A percentile compares a stretch with the other conserved stretches of the same genome.
phyloP scores from a whole-genome alignment of 805 yeast genomes.

The Metschnikowia baotianmanensis region DNA sequence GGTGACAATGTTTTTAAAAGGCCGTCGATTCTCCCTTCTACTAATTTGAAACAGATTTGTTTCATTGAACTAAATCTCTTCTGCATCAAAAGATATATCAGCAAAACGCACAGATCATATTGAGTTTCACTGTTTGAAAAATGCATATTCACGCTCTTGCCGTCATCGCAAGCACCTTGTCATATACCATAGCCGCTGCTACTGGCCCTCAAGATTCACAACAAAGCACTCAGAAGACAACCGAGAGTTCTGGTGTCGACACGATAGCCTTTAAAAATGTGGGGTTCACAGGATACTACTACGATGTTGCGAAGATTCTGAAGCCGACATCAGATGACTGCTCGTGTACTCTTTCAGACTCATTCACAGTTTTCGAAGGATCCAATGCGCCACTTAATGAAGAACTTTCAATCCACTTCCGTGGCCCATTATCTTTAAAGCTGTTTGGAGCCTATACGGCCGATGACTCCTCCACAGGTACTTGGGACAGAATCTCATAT shows the following conservation, averaged over 20 bases:
- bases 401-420: conserved; percentile 71
- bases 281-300: conserved; percentile 55
- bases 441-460: conserved; percentile 63
- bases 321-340: conserved; percentile 45
- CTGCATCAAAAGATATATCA: background rate
- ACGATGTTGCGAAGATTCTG: conserved; percentile 44
- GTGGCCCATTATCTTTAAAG: conserved; percentile 67
- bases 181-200: conserved; percentile 6
- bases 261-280: conserved; percentile 51
- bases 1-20: too few species aligned
- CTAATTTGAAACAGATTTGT: background rate
- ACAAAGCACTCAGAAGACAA: background rate
- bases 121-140: background rate
- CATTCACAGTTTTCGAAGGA: conserved; percentile 50
- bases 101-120: background rate
- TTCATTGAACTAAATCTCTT: background rate
- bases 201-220: conserved; percentile 2
- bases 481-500: conserved; percentile 61
- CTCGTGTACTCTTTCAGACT: conserved; percentile 40
- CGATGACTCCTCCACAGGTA: conserved; percentile 33
- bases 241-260: conserved; percentile 17
- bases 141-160: conserved; percentile 2
- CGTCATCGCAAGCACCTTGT: conserved; percentile 3
- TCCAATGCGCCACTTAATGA: conserved; percentile 63
- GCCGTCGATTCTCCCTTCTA: background rate